These are phyloP conservation scores for Penicillium sp. DNA, from an alignment of 2,329 filamentous ascomycete genomes.

Conservation along the genomic window DNA sequence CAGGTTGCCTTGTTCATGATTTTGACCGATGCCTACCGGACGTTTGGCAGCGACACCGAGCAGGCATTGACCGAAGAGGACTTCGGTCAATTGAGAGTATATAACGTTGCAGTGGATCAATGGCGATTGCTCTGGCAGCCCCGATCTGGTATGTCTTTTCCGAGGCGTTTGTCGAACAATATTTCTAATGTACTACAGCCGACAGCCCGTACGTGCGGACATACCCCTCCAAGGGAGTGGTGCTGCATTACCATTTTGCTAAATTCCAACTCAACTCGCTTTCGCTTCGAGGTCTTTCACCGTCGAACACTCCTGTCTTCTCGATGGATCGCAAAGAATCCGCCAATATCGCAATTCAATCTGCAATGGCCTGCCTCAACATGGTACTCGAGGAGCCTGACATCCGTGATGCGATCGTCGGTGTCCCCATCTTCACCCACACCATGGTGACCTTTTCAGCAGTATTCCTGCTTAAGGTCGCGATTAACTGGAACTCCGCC, in stretches of 20 bases:
- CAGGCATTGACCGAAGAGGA: slow-evolving; percentile 53
- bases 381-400: slow-evolving; percentile 49
- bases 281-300: slow-evolving; percentile 42
- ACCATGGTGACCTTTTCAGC: slow-evolving; percentile 49
- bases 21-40: slow-evolving; percentile 55
- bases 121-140: slow-evolving; percentile 53
- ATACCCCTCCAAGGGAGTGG: slow-evolving; percentile 51
- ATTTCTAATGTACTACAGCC: slow-evolving; percentile 21
- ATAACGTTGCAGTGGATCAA: slow-evolving; percentile 51
- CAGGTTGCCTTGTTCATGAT: slow-evolving; percentile 60
- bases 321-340: slow-evolving; percentile 47
- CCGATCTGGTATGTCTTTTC: slow-evolving; percentile 39
- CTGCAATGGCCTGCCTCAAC: slow-evolving; percentile 47
- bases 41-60: slow-evolving; percentile 57
- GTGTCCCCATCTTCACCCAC: slow-evolving; percentile 48
- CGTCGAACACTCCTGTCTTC: slow-evolving; percentile 43
- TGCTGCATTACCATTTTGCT: slow-evolving; percentile 54
- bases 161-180: background rate
- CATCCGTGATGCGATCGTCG: slow-evolving; percentile 49
- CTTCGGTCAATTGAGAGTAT: slow-evolving; percentile 49
- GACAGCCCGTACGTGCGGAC: slow-evolving; percentile 49
- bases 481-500: slow-evolving; percentile 45
- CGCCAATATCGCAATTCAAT: slow-evolving; percentile 49
- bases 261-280: slow-evolving; percentile 53
- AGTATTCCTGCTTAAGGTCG: slow-evolving; percentile 47